Conservation (phyloP, 768 basidiomycete genomes). For the Boletus sp. region DNA sequence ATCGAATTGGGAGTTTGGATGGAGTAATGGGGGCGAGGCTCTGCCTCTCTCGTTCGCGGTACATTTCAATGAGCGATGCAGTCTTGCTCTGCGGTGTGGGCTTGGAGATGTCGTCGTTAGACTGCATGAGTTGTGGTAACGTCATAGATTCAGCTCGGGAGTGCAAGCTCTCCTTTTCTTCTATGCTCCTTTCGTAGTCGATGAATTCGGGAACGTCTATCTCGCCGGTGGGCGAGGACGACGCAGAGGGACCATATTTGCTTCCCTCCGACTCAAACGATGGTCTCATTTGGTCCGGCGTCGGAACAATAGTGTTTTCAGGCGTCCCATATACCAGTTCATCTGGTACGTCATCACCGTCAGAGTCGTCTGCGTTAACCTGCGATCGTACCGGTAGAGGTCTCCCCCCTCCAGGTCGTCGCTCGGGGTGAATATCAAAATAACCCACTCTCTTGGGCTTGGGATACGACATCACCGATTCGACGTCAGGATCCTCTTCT, state of each 20-base stretch:
- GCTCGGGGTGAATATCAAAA: slow-evolving; percentile 78
- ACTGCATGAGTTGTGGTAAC: slow-evolving; percentile 18
- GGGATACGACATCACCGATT: slow-evolving; percentile 36
- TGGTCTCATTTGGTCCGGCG: slow-evolving; percentile 29
- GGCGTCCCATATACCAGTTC: slow-evolving; percentile 32
- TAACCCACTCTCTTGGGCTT: slow-evolving; percentile 54
- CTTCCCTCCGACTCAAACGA: slow-evolving; percentile 35
- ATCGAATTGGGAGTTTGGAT: slow-evolving; percentile 38
- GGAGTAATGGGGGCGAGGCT: slow-evolving; percentile 6
- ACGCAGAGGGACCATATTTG: slow-evolving; percentile 33
- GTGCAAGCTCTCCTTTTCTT: slow-evolving; percentile 26
- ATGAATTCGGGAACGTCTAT: slow-evolving; percentile 32
- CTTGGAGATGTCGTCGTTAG: slow-evolving; percentile 12
- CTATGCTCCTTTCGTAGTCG: slow-evolving; percentile 19
- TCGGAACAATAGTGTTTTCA: slow-evolving; percentile 15
- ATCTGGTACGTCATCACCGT: slow-evolving; percentile 37
- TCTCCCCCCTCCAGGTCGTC: slow-evolving; percentile 39
- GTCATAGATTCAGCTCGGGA: slow-evolving; percentile 30
- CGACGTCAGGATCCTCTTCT: slow-evolving; percentile 46
- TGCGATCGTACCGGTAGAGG: slow-evolving; percentile 25
- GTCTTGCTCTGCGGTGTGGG: slow-evolving; percentile 54
- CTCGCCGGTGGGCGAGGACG: slow-evolving; percentile 26
- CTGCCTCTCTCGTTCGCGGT: slow-evolving; percentile 66
- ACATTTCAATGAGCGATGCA: slow-evolving; percentile 82
- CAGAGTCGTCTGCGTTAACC: slow-evolving; percentile 33